phyloP scores from a whole-genome alignment of 495 filamentous ascomycete species.

The Penicillium waksmanii region DNA sequence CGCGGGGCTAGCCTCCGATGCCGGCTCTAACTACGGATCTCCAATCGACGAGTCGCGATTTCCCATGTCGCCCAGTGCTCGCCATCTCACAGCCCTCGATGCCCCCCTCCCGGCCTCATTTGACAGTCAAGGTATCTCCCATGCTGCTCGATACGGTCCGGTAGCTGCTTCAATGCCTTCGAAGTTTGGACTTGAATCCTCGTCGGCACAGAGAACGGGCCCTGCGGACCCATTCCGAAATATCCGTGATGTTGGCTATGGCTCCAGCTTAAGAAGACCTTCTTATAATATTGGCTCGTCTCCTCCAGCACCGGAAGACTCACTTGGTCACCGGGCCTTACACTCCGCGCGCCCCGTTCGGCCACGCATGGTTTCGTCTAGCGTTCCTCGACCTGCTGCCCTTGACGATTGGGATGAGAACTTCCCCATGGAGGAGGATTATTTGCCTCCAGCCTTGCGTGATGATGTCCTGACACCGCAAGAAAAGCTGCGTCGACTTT shows the following conservation, averaged over 20 bases:
- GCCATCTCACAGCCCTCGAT: conserved; percentile 82
- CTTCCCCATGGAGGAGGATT: conserved; percentile 92
- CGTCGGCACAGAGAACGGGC: conserved; percentile 59
- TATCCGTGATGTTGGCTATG: conserved; percentile 84
- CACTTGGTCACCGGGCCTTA: conserved; percentile 67
- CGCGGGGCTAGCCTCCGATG: conserved; percentile 74
- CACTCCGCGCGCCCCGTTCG: conserved; percentile 83
- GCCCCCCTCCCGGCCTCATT: conserved; percentile 94
- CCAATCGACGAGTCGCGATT: conserved; percentile 73
- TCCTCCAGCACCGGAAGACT: conserved; percentile 61
- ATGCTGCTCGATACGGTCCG: conserved; percentile 85
- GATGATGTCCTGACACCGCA: conserved; percentile 93
- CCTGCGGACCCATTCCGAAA: conserved; percentile 77
- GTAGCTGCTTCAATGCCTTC: conserved; percentile 92
- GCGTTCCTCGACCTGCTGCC: conserved; percentile 66
- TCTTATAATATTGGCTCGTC: conserved; percentile 65
- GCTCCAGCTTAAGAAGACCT: conserved; percentile 60
- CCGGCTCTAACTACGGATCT: conserved; percentile 84
- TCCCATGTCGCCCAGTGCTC: conserved; percentile 69
- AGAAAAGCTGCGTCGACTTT: conserved; percentile 83
- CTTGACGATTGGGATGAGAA: conserved; percentile 81
- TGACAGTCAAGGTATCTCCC: conserved; percentile 93
- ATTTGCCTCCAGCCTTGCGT: conserved; percentile 81
- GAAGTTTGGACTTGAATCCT: conserved; percentile 89
- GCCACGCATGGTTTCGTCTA: conserved; percentile 71